A percentile compares a stretch with the other conserved stretches of the same genome.
Evolutionary conservation across 2,329 filamentous ascomycete genomes (phyloP).

Genomic region (Aspergillus sp.): DNA sequence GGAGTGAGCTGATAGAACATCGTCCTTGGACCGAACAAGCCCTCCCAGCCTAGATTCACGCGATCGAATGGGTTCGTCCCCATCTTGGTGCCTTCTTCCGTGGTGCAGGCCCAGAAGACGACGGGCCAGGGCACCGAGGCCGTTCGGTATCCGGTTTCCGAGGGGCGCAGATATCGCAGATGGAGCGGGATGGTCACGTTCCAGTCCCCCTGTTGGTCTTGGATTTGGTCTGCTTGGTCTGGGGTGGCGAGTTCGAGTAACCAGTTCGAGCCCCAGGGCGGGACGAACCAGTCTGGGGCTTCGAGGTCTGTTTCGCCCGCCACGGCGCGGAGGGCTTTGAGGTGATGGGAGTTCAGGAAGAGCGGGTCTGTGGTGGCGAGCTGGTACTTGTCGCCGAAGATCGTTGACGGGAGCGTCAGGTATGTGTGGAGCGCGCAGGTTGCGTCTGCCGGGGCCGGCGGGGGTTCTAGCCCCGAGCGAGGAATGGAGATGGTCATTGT

Average conservation of each 20-base stretch:
- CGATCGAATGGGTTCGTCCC: constrained; percentile 80
- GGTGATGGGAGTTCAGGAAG: constrained; percentile 78
- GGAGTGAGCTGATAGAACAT: constrained; percentile 79
- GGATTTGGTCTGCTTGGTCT: not conserved
- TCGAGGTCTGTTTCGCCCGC: constrained; percentile 83
- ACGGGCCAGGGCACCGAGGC: constrained; percentile 74
- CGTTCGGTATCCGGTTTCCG: constrained; percentile 52
- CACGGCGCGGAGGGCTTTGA: constrained; percentile 66
- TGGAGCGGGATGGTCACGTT: constrained; percentile 69
- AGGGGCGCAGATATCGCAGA: constrained; percentile 74
- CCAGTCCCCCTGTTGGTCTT: constrained; percentile 21
- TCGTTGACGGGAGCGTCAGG: constrained; percentile 73
- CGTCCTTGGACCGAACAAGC: constrained; percentile 71
- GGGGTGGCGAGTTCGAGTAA: constrained; percentile 71
- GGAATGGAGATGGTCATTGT: constrained; percentile 68
- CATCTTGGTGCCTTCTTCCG: constrained; percentile 62
- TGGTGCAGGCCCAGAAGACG: constrained; percentile 86
- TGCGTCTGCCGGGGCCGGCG: constrained; percentile 47
- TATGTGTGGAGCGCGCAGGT: constrained; percentile 75
- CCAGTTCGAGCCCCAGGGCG: constrained; percentile 75
- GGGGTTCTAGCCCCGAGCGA: constrained; percentile 48
- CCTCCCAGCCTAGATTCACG: constrained; percentile 80
- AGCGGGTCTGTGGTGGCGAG: constrained; percentile 59
- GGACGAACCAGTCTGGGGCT: constrained; percentile 77
- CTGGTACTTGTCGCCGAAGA: constrained; percentile 89